phyloP scores from a whole-genome alignment of 116 monocot species.

The Trichopus zeylanicus region DNA sequence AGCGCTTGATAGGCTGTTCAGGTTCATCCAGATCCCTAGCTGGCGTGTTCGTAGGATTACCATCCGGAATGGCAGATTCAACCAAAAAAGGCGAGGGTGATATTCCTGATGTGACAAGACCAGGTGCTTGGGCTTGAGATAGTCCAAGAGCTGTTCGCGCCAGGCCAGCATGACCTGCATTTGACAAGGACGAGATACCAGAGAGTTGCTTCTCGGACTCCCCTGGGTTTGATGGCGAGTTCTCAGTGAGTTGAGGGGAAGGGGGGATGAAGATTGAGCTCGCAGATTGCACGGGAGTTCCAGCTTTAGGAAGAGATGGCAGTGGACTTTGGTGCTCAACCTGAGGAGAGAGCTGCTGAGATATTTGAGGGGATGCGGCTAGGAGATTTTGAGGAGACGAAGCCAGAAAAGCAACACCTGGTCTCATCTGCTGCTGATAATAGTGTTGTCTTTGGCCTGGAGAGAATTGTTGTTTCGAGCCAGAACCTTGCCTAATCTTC shows the following conservation, averaged over 20 bases:
- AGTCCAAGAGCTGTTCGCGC: not conserved
- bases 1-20: not conserved
- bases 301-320: not conserved
- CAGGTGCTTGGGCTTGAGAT: not conserved
- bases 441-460: not conserved
- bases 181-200: not conserved
- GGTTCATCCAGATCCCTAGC: not conserved
- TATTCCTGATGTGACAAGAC: not conserved
- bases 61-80: not conserved
- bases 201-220: not conserved
- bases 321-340: not conserved
- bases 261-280: not conserved
- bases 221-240: not conserved
- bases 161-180: not conserved
- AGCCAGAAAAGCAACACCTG: not conserved
- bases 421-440: not conserved
- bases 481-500: not conserved
- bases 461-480: not conserved
- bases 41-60: not conserved
- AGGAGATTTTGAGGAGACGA: constrained; percentile 3
- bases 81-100: not conserved
- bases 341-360: not conserved
- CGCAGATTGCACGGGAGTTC: not conserved
- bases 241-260: not conserved
- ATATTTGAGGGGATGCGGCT: not conserved